Evolutionary conservation across 306 rosid species (phyloP), one percentile per base, ranked within the genome.

Genomic region (Herpetospermum pedunculosum): DNA sequence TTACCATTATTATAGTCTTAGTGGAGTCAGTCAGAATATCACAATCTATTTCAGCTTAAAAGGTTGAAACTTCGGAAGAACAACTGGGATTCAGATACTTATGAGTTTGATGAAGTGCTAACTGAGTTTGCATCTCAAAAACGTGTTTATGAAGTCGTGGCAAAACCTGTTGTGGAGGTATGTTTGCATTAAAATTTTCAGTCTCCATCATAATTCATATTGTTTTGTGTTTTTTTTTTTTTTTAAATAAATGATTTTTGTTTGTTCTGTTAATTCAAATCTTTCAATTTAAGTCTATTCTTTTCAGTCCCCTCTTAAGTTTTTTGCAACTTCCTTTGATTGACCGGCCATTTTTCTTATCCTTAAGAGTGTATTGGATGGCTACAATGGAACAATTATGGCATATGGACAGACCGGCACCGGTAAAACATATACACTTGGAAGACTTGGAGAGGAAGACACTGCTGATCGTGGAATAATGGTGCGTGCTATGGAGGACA

Each of bases 351-450:
- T 74, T 72, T 74, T 72, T 81, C 73, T 77, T 71, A 34, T 73
- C 67, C 83, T 62, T 85, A 91, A 91, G 97, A 95, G 99, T 81
- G 97, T 91, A 23, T 78, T 95, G 77, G 96, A 89, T 59, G 99
- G 99, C 74, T 95, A 91, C 86, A 95, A 95, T 79, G 99, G 99
- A 80, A 95, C 96, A 65, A 79, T 92, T 63, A 95, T 95, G 99
- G 99, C 99, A 16, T 95, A 95, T 82, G 99, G 99, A 43, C 99
- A 95, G 82, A 95, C 99, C 76, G 99, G 99, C 55, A 95, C 99
- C 0, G 97, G 99, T 70, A 95, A 95, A 84, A 95, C 99, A 25
- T 92, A 95, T 77, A 95, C 99, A 54, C 93, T 95, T 76, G 99
- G 96, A 68, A 78, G 92, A 76, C 97, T 95, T 76, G 99, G 99